Evolutionary conservation across 1,139 yeast genomes (phyloP).

Genomic region (Candida sp.): DNA sequence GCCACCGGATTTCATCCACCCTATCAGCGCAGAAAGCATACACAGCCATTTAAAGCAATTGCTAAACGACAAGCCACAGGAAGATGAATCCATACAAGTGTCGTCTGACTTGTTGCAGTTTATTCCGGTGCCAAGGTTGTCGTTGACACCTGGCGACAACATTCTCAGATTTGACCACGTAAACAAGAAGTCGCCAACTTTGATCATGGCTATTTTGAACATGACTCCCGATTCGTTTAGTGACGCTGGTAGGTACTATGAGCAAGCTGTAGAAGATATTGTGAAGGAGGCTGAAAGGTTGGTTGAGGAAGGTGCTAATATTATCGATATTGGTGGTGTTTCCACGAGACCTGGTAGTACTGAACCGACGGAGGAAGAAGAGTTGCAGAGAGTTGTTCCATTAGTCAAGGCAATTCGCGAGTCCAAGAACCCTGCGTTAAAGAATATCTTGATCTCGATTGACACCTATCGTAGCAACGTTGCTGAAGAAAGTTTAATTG

Average conservation of each 20-base stretch:
- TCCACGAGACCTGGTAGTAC: constrained; percentile 86
- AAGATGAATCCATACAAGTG: constrained; percentile 47
- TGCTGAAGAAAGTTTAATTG: constrained; percentile 67
- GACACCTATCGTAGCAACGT: constrained; percentile 86
- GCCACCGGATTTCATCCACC: constrained; percentile 69
- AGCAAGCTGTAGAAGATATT: constrained; percentile 28
- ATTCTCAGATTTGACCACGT: constrained; percentile 44
- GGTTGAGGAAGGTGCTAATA: constrained; percentile 61
- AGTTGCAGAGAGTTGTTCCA: constrained; percentile 69
- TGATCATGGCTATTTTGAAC: constrained; percentile 86
- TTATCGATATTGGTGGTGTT: constrained; percentile 92
- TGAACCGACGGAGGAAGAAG: constrained; percentile 64
- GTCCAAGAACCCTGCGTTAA: constrained; percentile 30
- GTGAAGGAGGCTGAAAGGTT: constrained; percentile 46
- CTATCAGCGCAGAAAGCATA: constrained; percentile 83
- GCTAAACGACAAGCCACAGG: constrained; percentile 37
- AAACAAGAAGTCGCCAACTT: constrained; percentile 41
- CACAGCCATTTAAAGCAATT: constrained; percentile 70
- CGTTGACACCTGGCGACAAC: constrained; percentile 18
- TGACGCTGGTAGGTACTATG: constrained; percentile 70
- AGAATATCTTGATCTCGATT: constrained; percentile 63
- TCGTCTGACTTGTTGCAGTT: constrained; percentile 47
- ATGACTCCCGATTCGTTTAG: constrained; percentile 96
- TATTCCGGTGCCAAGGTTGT: constrained; percentile 44
- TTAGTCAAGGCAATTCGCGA: constrained; percentile 65